Evolutionary conservation across 2,329 filamentous ascomycete genomes (phyloP).

Genomic region (Penicillium griseofulvum): DNA sequence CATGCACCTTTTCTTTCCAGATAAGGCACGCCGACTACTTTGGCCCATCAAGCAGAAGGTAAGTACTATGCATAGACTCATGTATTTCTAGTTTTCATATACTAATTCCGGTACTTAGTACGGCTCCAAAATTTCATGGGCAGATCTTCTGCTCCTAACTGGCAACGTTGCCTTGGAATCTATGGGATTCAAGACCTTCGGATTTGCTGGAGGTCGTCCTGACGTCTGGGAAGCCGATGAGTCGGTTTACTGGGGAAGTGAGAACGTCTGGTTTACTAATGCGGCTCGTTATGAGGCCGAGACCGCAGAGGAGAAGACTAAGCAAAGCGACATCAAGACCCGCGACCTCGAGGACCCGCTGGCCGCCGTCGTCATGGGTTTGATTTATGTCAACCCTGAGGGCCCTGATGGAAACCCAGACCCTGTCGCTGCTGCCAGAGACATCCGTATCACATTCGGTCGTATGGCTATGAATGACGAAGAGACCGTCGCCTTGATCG

Average conservation of each 20-base stretch:
- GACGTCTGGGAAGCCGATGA: constrained; percentile 76
- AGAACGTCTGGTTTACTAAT: constrained; percentile 66
- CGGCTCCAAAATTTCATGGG: constrained; percentile 78
- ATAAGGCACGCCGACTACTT: constrained; percentile 76
- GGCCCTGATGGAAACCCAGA: constrained; percentile 72
- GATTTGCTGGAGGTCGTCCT: constrained; percentile 68
- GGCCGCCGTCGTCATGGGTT: constrained; percentile 68
- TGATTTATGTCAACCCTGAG: constrained; percentile 81
- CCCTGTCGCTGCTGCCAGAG: constrained; percentile 64
- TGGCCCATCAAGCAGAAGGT: constrained; percentile 78
- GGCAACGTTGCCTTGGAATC: constrained; percentile 75
- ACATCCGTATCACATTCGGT: constrained; percentile 71
- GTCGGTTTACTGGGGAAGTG: constrained; percentile 73
- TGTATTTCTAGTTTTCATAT: no score
- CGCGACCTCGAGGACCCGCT: constrained; percentile 68
- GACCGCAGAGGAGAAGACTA: constrained; percentile 42
- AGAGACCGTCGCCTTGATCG: constrained; percentile 76
- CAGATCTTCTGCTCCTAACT: constrained; percentile 67
- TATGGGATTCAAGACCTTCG: constrained; percentile 72
- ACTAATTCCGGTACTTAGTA: constrained; percentile 46
- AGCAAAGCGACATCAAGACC: constrained; percentile 50
- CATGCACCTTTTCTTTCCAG: constrained; percentile 28
- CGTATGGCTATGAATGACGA: constrained; percentile 83
- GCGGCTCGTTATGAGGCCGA: constrained; percentile 64
- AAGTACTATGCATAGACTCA: background rate